phyloP scores from a whole-genome alignment of 164 flowering plant species.

The Annona cherimola region DNA sequence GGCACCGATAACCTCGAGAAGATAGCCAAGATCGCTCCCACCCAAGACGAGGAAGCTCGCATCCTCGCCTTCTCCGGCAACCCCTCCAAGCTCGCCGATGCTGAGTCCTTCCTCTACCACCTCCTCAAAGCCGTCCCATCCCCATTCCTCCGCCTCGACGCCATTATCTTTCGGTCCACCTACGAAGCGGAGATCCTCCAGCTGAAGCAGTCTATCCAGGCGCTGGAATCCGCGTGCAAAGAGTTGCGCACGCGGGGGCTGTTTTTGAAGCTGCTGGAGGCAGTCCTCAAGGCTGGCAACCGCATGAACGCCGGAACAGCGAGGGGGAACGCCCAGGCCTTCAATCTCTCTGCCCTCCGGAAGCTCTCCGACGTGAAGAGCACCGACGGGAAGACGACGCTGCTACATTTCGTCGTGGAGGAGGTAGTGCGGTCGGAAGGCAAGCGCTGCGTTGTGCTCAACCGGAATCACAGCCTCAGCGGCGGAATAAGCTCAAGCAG shows the following conservation, averaged over 20 bases:
- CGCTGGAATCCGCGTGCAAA: slow-evolving; percentile 56
- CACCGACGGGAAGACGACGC: slow-evolving; percentile 72
- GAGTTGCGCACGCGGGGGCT: slow-evolving; percentile 65
- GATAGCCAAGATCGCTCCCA: slow-evolving; percentile 48
- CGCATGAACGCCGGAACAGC: slow-evolving; percentile 82
- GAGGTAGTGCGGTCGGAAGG: slow-evolving; percentile 74
- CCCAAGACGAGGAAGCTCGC: slow-evolving; percentile 39
- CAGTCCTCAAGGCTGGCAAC: slow-evolving; percentile 84
- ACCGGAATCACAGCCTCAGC: slow-evolving; percentile 27
- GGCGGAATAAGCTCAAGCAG: slow-evolving; percentile 22
- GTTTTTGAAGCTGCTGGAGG: slow-evolving; percentile 74
- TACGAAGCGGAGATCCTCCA: slow-evolving; percentile 48
- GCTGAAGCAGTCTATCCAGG: slow-evolving; percentile 45
- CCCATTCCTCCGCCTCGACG: slow-evolving; percentile 46
- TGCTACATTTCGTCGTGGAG: slow-evolving; percentile 77
- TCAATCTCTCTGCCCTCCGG: slow-evolving; percentile 53
- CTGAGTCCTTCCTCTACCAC: slow-evolving; percentile 55
- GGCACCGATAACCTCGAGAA: slow-evolving; percentile 48
- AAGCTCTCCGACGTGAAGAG: slow-evolving; percentile 76
- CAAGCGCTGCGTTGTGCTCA: slow-evolving; percentile 42
- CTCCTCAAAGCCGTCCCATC: slow-evolving; percentile 45
- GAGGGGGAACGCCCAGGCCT: slow-evolving; percentile 80
- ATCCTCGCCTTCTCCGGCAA: slow-evolving; percentile 43
- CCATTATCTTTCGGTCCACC: slow-evolving; percentile 50
- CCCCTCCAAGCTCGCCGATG: slow-evolving; percentile 50